phyloP scores from a whole-genome alignment of 768 basidiomycete genomes.

The Mycena capillaripes region DNA sequence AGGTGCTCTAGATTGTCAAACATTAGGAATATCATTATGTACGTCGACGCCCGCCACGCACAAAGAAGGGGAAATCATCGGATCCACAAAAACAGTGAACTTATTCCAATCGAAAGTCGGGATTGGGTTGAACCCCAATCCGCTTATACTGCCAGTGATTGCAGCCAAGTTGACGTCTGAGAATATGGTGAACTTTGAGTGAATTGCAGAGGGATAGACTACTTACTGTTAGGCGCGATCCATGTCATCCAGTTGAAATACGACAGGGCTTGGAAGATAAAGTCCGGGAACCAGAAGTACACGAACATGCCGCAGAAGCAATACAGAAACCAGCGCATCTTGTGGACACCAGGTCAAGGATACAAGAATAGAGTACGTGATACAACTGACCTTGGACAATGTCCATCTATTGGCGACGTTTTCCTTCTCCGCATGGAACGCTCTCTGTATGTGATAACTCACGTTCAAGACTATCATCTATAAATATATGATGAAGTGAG shows the following conservation, averaged over 20 bases:
- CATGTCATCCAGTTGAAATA: slow-evolving; percentile 58
- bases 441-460: slow-evolving; percentile 46
- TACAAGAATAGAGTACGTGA: slow-evolving; percentile 8
- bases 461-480: slow-evolving; percentile 4
- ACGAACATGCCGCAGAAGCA: slow-evolving; percentile 50
- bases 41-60: slow-evolving; percentile 45
- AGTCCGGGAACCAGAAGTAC: slow-evolving; percentile 45
- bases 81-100: slow-evolving; percentile 39
- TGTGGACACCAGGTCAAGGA: background rate
- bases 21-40: background rate
- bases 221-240: slow-evolving; percentile 46
- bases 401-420: slow-evolving; percentile 40
- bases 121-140: slow-evolving; percentile 46
- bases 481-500: background rate
- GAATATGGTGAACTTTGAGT: background rate
- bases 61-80: slow-evolving; percentile 50
- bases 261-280: slow-evolving; percentile 47
- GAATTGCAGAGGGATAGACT: too few relatives aligned
- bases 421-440: slow-evolving; percentile 56
- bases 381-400: slow-evolving; percentile 25
- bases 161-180: slow-evolving; percentile 46
- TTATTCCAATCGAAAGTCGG: slow-evolving; percentile 55
- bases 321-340: slow-evolving; percentile 56
- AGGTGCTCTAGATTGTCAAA: slow-evolving; percentile 22
- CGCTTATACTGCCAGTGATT: slow-evolving; percentile 46